Base-by-base conservation (phyloP, 108 stramenopile genomes). In the Aurantiochytrium sp. region DNA sequence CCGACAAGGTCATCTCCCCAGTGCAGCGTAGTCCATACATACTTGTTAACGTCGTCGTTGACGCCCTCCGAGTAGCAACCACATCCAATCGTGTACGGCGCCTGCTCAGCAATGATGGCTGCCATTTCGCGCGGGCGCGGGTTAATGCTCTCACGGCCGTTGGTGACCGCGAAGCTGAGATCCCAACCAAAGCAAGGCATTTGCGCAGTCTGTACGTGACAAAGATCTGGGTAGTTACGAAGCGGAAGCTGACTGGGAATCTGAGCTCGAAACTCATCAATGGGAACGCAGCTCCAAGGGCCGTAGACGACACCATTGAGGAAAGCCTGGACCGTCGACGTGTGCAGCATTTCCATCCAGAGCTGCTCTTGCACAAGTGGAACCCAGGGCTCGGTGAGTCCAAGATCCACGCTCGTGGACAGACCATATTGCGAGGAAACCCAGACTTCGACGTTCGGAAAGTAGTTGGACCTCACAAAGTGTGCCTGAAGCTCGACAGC, bases 51-150 rank as follows among this genome's bases (percentile, higher is more conserved):
- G 51, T 83, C 76, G 4, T 83, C 76, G 51, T 83, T 83, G 76
- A 83, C 76, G 76, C 76, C 76, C 76, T 83, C 76, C 16, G 76
- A 83, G 2, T 83, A 83, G 76, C 76, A 83, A 6, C 76, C 76
- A 23, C 76, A 83, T 1, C 76, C 76, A 3, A 83, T 83, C 23
- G 76, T 83, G 76, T 83, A 83, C 76, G 45, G 76, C 45, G 76
- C 45, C 76, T 83, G 76, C 10, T 83, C 76, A 0, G 44, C 76
- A 12, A 83, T 83, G 51, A 83, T 83, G 76, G 76, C 76, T 6
- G 51, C 51, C 76, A 83, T 83, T 53, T 83, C 76, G 49, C 76
- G 45, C 6, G 76, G 76, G 6, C 76, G 6, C n/a, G 76, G 76
- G 51, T 83, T 83, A 4, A 83, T 83, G 51, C 76, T 83, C 51